A percentile compares a stretch with the other conserved stretches of the same genome.
phyloP scores from a whole-genome alignment of 257 asterid species.

The Primulina huaijiensis region DNA sequence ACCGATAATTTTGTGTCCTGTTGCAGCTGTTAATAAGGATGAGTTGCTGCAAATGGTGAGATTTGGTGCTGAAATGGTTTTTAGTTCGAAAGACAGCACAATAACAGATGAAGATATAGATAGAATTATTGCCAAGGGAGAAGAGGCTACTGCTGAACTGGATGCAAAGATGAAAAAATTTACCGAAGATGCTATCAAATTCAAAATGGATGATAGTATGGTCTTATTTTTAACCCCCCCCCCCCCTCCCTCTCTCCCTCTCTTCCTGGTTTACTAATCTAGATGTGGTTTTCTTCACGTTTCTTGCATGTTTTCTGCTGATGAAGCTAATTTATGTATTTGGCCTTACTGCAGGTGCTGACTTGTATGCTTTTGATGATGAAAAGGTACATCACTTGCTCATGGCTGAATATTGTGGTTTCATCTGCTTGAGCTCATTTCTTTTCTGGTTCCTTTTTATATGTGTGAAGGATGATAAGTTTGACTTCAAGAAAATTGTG shows the following conservation, averaged over 20 bases:
- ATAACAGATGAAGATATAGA: conserved; percentile 99
- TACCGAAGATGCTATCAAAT: conserved; percentile 97
- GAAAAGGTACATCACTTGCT: conserved; percentile 57
- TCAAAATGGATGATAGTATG: conserved; percentile 98
- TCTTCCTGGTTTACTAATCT: neutral
- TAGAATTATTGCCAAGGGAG: conserved; percentile 97
- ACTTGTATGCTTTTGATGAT: conserved; percentile 91
- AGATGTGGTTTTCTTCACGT: conserved; percentile 7
- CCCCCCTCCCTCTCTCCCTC: neutral
- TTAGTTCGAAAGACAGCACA: conserved; percentile 98
- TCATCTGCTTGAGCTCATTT: conserved; percentile 14
- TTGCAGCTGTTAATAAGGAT: conserved; percentile 94
- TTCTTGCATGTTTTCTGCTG: conserved; percentile 19
- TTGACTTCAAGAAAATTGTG: conserved; percentile 92
- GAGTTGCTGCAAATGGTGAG: conserved; percentile 98
- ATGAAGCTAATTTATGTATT: conserved; percentile 29
- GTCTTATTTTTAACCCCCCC: conserved; percentile 7
- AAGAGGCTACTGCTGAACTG: conserved; percentile 98
- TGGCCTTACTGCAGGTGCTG: conserved; percentile 74
- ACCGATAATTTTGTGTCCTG: conserved; percentile 13
- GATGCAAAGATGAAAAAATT: conserved; percentile 99
- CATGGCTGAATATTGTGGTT: conserved; percentile 18
- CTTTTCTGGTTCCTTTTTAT: conserved; percentile 15
- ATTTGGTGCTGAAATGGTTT: conserved; percentile 99
- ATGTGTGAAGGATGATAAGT: conserved; percentile 65